Conservation (phyloP, 805 yeast species). For the Starmera quercuum region DNA sequence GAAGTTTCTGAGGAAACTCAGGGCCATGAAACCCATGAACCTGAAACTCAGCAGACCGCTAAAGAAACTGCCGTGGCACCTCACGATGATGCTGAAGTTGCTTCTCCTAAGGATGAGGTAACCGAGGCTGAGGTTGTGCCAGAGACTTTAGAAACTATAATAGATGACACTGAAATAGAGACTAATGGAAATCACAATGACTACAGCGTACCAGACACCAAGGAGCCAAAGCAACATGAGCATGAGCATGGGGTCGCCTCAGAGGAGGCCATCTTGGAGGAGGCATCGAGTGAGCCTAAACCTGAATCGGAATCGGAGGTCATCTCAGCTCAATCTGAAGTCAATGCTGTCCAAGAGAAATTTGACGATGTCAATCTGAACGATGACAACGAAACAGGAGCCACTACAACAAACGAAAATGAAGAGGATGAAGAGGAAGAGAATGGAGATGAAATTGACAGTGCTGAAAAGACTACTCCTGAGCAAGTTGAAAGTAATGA, state of each 20-base stretch:
- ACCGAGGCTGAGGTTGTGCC: slow-evolving; percentile 4
- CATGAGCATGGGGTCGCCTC: no score
- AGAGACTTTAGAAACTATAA: slow-evolving; percentile 2
- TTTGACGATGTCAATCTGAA: no score
- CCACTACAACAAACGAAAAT: not conserved
- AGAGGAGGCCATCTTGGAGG: no score
- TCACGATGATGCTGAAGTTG: slow-evolving; percentile 2
- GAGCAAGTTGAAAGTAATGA: slow-evolving; percentile 7
- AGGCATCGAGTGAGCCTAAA: no score
- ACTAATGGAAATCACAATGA: no score
- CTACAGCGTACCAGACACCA: no score
- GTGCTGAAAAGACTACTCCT: slow-evolving; percentile 5
- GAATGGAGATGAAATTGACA: slow-evolving; percentile 8
- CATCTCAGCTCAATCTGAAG: no score
- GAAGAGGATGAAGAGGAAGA: slow-evolving; percentile 2
- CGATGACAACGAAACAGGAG: slow-evolving; percentile 1
- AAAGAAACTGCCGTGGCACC: slow-evolving; percentile 3
- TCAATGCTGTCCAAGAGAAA: no score
- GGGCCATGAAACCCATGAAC: slow-evolving; percentile 1
- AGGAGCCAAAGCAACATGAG: no score
- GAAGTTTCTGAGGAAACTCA: slow-evolving; percentile 2
- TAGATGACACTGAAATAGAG: slow-evolving; percentile 4
- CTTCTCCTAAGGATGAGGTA: not conserved
- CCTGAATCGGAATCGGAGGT: no score
- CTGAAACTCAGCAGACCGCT: not conserved